Percentiles rank a stretch among this genome's conserved stretches.
Evolutionary conservation across 83 land plant genomes (phyloP).

Genomic region (Picea mariana): DNA sequence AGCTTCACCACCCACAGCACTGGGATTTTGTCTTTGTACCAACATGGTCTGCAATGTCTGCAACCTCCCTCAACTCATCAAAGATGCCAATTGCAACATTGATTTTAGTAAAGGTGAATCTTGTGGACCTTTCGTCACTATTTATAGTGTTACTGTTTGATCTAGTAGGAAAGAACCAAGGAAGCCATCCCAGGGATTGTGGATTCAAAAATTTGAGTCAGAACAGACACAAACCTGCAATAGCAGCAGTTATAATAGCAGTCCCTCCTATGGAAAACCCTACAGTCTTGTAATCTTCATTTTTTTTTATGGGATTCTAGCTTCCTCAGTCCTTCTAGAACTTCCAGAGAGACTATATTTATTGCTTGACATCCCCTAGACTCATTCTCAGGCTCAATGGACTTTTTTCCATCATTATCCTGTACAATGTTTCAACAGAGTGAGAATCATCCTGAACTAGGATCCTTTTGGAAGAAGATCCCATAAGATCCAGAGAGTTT

Average conservation of each 20-base stretch:
- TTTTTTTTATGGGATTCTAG: background rate
- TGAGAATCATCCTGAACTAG: slow-evolving; percentile 48
- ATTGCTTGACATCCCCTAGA: slow-evolving; percentile 34
- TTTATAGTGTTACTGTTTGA: slow-evolving; percentile 15
- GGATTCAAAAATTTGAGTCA: background rate
- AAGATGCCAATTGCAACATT: too few species aligned
- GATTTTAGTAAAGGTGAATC: too few species aligned
- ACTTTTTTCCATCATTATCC: slow-evolving; percentile 57
- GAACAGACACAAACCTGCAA: slow-evolving; percentile 6
- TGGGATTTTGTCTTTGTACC: too few species aligned
- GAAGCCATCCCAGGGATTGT: slow-evolving; percentile 30
- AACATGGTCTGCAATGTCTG: too few species aligned
- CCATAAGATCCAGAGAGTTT: background rate
- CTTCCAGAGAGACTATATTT: slow-evolving; percentile 46
- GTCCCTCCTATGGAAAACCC: slow-evolving; percentile 22
- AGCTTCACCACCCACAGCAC: too few species aligned
- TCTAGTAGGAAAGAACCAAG: background rate
- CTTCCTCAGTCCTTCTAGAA: slow-evolving; percentile 12
- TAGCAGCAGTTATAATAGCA: slow-evolving; percentile 11
- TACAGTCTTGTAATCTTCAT: slow-evolving; percentile 3
- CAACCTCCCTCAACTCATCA: too few species aligned
- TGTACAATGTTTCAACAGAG: slow-evolving; percentile 37
- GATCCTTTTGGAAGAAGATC: slow-evolving; percentile 20
- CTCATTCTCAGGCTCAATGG: slow-evolving; percentile 44
- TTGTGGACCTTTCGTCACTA: too few species aligned